Base-by-base conservation (phyloP, 2,329 filamentous ascomycete species). In the Rachicladosporium sp. region DNA sequence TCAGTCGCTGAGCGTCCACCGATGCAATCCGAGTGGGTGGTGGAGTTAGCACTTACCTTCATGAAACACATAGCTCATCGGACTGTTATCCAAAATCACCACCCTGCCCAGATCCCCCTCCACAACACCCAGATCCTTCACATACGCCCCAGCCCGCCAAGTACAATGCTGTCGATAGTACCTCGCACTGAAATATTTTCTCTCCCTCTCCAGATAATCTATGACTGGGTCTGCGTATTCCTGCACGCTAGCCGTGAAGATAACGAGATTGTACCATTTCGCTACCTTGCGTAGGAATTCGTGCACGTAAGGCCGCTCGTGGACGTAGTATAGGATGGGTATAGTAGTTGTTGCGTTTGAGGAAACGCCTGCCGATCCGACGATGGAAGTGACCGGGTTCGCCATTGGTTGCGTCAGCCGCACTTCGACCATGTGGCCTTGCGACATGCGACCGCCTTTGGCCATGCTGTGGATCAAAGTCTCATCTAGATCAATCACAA, bases 151-250 rank as follows among this genome's bases (percentile, higher is more conserved):
- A 52, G 95, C 91, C 39, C 91, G 76, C 57, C 86, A 87, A 13
- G 91, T 96, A 68, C 91, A 98, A 63, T 98, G 89, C 60, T 98
- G 91, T 40, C 91, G 77, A 63, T 98, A 98, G 66, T 91, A 96
- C 50, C 91, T 73, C 31, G 80, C 85, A 29, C 83, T 82, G 23
- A 27, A 64, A 98, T 86, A 96, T 65, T 96, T 96, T 54, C 88
- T 79, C 64, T 98, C 91, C 50, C 86, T 80, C 64, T 98, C 91
- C 44, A 98, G 73, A 87, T 88, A 96, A 70, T 98, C 91, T 58
- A 98, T 96, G 41, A 98, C 91, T 0, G 91, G 91, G 61, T 98
- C 91, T 42, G 91, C 91, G 56, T 98, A 98, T 61, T 98, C 91
- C 60, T 98, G 91, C 30, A 98, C 91, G 12, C 87, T 94, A 2